These are phyloP conservation scores for Hypoxylon sp. DNA, from an alignment of 2,329 filamentous ascomycete species.

Conservation along the genomic window DNA sequence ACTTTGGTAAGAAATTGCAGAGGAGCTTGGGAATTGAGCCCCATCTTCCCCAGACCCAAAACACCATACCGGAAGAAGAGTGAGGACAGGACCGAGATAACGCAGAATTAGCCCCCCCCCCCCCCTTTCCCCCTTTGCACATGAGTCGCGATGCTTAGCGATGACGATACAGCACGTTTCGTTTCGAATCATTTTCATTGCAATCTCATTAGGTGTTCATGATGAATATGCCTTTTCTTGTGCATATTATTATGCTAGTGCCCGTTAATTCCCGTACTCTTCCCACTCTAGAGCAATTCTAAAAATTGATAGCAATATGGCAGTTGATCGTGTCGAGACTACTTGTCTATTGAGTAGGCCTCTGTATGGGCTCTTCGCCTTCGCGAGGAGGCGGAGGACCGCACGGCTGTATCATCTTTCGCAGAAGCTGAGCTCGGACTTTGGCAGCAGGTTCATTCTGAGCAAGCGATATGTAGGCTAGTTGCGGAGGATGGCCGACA, in stretches of 20 bases:
- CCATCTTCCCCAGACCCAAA: constrained; percentile 30
- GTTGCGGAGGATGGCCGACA: constrained; percentile 85
- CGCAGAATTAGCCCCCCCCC: no score
- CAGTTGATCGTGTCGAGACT: no score
- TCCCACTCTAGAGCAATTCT: no score
- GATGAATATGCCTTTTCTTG: not conserved
- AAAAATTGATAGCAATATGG: no score
- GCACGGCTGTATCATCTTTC: constrained; percentile 75
- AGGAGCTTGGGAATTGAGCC: constrained; percentile 66
- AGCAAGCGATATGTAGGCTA: constrained; percentile 89
- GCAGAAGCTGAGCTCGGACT: constrained; percentile 80
- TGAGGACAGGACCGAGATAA: no score
- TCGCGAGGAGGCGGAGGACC: constrained; percentile 67
- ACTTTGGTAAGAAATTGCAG: constrained; percentile 67
- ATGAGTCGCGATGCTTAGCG: no score
- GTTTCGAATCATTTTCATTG: not conserved
- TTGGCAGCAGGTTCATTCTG: constrained; percentile 86
- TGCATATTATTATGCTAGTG: no score
- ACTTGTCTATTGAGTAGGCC: constrained; percentile 18
- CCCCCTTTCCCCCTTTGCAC: no score
- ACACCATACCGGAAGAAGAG: constrained; percentile 29
- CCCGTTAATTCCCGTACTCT: not conserved
- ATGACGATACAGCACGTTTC: not conserved
- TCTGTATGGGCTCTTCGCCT: constrained; percentile 50
- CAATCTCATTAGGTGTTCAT: not conserved